These are phyloP conservation scores for Saccharomycopsis hybrid DNA, from an alignment of 1,139 yeast genomes.

Conservation along the genomic window DNA sequence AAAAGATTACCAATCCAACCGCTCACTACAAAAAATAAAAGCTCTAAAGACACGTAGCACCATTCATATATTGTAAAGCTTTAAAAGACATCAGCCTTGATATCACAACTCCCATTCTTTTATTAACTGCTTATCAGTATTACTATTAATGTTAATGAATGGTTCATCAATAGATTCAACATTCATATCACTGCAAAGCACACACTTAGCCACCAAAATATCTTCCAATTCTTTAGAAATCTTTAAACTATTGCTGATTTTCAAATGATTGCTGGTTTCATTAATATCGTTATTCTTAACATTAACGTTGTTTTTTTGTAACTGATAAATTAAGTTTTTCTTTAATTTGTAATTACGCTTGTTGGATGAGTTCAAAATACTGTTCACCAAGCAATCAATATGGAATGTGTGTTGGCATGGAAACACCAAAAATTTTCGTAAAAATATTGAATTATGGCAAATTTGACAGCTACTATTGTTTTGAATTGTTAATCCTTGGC, in stretches of 20 bases:
- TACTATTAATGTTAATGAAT: slow-evolving; percentile 23
- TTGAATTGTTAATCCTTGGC: background rate
- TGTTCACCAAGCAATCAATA: slow-evolving; percentile 71
- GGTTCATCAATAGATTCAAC: slow-evolving; percentile 66
- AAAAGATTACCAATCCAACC: no score
- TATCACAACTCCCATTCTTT: slow-evolving; percentile 18
- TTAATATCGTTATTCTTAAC: background rate
- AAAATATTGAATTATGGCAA: slow-evolving; percentile 62
- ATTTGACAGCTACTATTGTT: slow-evolving; percentile 42
- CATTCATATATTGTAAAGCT: no score
- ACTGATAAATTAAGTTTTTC: slow-evolving; percentile 37
- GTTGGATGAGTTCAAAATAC: slow-evolving; percentile 42
- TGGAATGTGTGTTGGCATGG: slow-evolving; percentile 93
- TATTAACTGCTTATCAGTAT: slow-evolving; percentile 6
- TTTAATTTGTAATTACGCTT: slow-evolving; percentile 60
- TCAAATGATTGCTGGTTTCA: slow-evolving; percentile 19
- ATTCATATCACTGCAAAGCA: slow-evolving; percentile 71
- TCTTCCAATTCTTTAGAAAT: slow-evolving; percentile 40
- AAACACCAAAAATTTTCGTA: slow-evolving; percentile 71
- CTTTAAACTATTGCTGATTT: slow-evolving; percentile 25
- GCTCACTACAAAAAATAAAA: no score
- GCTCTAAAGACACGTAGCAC: no score
- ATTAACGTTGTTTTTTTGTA: slow-evolving; percentile 32
- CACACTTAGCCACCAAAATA: slow-evolving; percentile 61
- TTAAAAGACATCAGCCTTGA: no score